Evolutionary conservation across 768 basidiomycete species (phyloP).

Genomic region (Tremella mesenterica): DNA sequence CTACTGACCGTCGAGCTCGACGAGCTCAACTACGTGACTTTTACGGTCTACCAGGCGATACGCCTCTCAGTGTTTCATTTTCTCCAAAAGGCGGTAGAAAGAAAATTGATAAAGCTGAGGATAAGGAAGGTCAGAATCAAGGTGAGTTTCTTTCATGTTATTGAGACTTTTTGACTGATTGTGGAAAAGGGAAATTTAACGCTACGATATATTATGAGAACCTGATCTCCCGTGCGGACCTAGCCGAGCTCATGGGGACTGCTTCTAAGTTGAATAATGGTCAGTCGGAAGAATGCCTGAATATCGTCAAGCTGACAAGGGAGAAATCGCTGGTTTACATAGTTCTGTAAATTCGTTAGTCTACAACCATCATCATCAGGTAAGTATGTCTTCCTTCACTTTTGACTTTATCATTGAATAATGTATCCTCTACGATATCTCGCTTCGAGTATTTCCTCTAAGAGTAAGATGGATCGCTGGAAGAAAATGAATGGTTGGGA

Average conservation of each 20-base stretch:
- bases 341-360: constrained; percentile 38
- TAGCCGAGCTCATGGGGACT: constrained; percentile 34
- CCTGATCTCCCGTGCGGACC: constrained; percentile 22
- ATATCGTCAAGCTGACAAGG: no score
- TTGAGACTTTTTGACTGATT: not conserved
- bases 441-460: not conserved
- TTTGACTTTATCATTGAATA: not conserved
- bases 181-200: constrained; percentile 32
- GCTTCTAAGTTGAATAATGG: constrained; percentile 27
- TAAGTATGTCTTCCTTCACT: constrained; percentile 4
- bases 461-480: no score
- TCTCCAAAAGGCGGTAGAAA: not conserved
- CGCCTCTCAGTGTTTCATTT: not conserved
- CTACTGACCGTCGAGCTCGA: constrained; percentile 18
- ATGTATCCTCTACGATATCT: not conserved
- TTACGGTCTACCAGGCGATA: constrained; percentile 28
- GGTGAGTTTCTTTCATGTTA: not conserved
- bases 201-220: constrained; percentile 36
- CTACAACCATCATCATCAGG: constrained; percentile 45
- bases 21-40: constrained; percentile 33
- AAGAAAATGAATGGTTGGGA: no score
- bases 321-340: constrained; percentile 39
- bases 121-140: constrained; percentile 18
- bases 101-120: not conserved
- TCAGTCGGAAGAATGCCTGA: constrained; percentile 6